Evolutionary conservation across 1,284 basidiomycete genomes (phyloP), one percentile per base, ranked within the genome.

Genomic region (Naganishia sp.): DNA sequence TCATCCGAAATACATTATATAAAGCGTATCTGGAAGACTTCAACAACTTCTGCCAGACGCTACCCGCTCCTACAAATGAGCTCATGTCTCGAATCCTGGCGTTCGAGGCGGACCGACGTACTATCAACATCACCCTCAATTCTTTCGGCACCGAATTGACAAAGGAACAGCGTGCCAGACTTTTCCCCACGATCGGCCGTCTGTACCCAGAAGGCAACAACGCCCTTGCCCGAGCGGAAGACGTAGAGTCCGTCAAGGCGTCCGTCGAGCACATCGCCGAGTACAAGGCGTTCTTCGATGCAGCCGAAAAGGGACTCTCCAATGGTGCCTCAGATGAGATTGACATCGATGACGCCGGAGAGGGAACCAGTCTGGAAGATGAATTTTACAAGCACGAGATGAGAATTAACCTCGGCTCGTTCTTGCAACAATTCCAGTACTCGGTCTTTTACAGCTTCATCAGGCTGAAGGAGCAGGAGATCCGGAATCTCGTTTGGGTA

Each of bases 1-100:
- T 99, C 81, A 95, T 99, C 80, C 92, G 96, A 55, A 99, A 99
- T 82, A 94, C 95, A n/a, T 89, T 99, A 54, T 99, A 99, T 86
- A 98, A 97, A 81, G 90, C 94, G 16, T 99, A 99, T 81, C 88
- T 99, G 66, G 95, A 98, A 79, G 96, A 99, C 80, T 99, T 99
- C 79, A 86, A 94, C 82, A 79, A 84, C 69, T 99, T 91, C 81
- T 90, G 88, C 77, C 81, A 85, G 63, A 86, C 87, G 3, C 82
- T 99, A 23, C 90, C 92, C 36, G 85, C 87, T 10, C 90, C 94
- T 1, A 98, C 94, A 2, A 84, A 86, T 21, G 92, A 94, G 59
- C 87, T 92, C 71, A 97, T 97, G 94, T 85, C 87, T 67, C 84
- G 84, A 48, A 90, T 97, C 72, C 87, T 99, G 63, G 84, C 89